phyloP scores from a whole-genome alignment of 1,139 yeast genomes.

The Yamadazyma pseudoaaseri region DNA sequence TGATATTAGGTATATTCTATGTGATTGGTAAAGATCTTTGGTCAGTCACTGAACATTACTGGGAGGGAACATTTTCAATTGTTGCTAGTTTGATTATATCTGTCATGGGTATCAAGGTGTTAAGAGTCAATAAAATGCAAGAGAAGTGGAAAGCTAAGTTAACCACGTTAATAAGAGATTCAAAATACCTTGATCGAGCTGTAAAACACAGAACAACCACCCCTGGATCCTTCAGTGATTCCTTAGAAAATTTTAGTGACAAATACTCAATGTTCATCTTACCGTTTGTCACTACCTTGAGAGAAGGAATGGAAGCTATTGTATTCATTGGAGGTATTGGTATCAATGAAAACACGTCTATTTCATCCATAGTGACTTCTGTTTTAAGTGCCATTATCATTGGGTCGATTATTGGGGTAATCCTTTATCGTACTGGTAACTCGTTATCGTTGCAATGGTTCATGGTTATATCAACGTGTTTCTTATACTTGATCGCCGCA shows the following conservation, averaged over 20 bases:
- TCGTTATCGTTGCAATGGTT: slow-evolving; percentile 42
- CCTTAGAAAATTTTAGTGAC: slow-evolving; percentile 11
- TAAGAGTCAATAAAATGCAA: slow-evolving; percentile 57
- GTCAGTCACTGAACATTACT: slow-evolving; percentile 45
- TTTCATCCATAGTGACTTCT: slow-evolving; percentile 24
- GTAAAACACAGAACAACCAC: slow-evolving; percentile 2
- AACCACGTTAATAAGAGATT: slow-evolving; percentile 19
- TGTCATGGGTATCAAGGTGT: slow-evolving; percentile 43
- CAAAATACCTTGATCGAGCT: slow-evolving; percentile 19
- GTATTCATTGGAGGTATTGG: slow-evolving; percentile 50
- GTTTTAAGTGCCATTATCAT: slow-evolving; percentile 18
- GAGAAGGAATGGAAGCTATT: slow-evolving; percentile 51
- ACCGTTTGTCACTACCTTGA: slow-evolving; percentile 43
- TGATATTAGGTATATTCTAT: slow-evolving; percentile 37
- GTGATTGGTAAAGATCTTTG: slow-evolving; percentile 40
- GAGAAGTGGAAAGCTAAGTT: slow-evolving; percentile 82
- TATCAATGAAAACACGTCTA: slow-evolving; percentile 24
- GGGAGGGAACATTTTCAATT: slow-evolving; percentile 48
- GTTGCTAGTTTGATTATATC: slow-evolving; percentile 45
- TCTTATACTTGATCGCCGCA: slow-evolving; percentile 81
- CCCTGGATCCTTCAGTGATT: slow-evolving; percentile 4
- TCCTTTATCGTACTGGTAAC: slow-evolving; percentile 44
- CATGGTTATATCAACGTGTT: slow-evolving; percentile 64
- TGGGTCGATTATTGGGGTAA: slow-evolving; percentile 34
- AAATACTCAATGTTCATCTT: slow-evolving; percentile 19